Base-by-base conservation (phyloP, 108 stramenopile genomes). In the Stephanodiscus triporus region DNA sequence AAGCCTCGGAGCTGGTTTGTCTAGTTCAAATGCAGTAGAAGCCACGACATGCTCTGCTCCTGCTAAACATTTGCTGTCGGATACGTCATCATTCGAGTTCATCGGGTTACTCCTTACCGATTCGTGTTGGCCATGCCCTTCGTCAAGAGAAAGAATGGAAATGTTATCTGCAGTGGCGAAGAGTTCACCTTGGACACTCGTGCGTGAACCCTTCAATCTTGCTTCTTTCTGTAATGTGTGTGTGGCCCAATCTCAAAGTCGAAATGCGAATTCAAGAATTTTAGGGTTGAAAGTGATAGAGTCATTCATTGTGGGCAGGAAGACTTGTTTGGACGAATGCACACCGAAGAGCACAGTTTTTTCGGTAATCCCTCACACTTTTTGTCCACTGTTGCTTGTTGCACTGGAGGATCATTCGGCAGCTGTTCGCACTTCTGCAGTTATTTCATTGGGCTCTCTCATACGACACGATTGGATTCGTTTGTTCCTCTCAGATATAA, bases 391-490 rank as follows among this genome's bases (percentile, higher is more conserved):
- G 16, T 45, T 82, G 47, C 51, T 60, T 19, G 51, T 50, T 27
- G 72, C 81, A 40, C 40, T 78, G 26, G 48, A 55, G 22, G 73
- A 78, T 73, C 14, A 32, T 14, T 63, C 66, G 22, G 58, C 77
- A 57, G 65, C 66, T 19, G 73, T 73, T 26, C 42, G 85, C 71
- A 45, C 72, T 36, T 57, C 40, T 48, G 53, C 66, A 64, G 67
- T 70, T 50, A 59, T 65, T 6, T 76, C 81, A 24, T 88, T 80
- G 55, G 86, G 82, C 13, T 67, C 66, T 22, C 54, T 92, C 27
- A 50, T 65, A 0, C 27, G 63, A 26, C 14, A 49, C 22, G 91
- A 92, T 65, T 92, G 91, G 91, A 38, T 50, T 6, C 61, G 51
- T 13, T 58, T 87, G 62, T 66, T 76, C 29, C 55, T 47, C 17